Percentiles rank a stretch among this genome's conserved stretches.
phyloP scores from a whole-genome alignment of 345 rosid species.

The Zanthoxylum bungeanum region DNA sequence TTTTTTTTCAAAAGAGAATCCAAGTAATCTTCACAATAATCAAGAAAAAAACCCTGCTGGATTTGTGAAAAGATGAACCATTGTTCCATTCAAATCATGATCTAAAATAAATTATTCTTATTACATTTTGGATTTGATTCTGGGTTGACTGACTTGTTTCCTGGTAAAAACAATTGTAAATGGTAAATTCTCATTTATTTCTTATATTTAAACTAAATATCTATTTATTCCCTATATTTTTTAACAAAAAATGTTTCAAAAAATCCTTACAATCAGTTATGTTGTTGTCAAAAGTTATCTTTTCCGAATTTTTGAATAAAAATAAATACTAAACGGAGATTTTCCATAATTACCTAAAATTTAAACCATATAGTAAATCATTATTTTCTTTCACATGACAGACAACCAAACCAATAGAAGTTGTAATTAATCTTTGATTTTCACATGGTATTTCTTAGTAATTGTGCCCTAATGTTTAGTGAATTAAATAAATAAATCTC shows the following conservation, averaged over 20 bases:
- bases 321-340: too few relatives aligned
- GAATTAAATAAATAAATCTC: slow-evolving; percentile 17
- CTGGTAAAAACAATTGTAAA: slow-evolving; percentile 19
- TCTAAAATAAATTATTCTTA: not conserved
- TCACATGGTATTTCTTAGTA: slow-evolving; percentile 46
- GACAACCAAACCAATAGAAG: slow-evolving; percentile 25
- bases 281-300: too few relatives aligned
- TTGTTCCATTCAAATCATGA: slow-evolving; percentile 31
- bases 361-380: not conserved
- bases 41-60: slow-evolving; percentile 22
- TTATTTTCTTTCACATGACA: slow-evolving; percentile 11
- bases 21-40: slow-evolving; percentile 13
- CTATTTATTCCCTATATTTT: too few relatives aligned
- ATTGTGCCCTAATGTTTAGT: slow-evolving; percentile 34
- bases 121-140: slow-evolving; percentile 24
- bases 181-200: too few relatives aligned
- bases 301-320: too few relatives aligned
- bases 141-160: slow-evolving; percentile 31
- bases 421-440: slow-evolving; percentile 1
- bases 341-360: not conserved
- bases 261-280: not conserved
- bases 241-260: too few relatives aligned
- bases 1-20: not conserved
- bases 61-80: slow-evolving; percentile 5
- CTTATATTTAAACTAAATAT: too few relatives aligned